A percentile compares a stretch with the other conserved stretches of the same genome.
These are phyloP conservation scores for Ophiostoma piceae DNA, from an alignment of 2,329 filamentous ascomycete genomes.

Conservation along the genomic window DNA sequence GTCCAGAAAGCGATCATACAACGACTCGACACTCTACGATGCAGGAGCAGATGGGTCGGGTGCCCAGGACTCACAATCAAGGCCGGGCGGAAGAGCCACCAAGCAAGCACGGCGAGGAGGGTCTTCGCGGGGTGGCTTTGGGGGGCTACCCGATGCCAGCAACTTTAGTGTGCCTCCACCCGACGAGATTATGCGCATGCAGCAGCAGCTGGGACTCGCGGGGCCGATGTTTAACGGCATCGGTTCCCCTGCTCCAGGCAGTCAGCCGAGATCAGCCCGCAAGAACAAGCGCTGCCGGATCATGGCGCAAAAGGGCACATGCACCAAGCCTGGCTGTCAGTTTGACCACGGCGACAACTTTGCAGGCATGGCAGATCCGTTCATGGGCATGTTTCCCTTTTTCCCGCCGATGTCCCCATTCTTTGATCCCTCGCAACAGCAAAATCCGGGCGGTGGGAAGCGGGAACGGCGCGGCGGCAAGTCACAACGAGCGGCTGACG, in stretches of 20 bases:
- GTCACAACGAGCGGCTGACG: constrained; percentile 56
- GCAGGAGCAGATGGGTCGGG: constrained; percentile 20
- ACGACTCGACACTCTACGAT: constrained; percentile 37
- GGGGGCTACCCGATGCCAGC: neutral
- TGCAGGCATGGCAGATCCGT: neutral
- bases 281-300: constrained; percentile 56
- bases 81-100: constrained; percentile 39
- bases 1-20: constrained; percentile 50
- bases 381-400: constrained; percentile 7
- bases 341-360: constrained; percentile 54
- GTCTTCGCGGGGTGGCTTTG: constrained; percentile 28
- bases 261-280: constrained; percentile 29
- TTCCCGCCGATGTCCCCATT: neutral
- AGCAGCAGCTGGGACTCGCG: constrained; percentile 46
- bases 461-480: neutral
- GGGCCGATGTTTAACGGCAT: constrained; percentile 32
- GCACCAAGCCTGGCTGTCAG: constrained; percentile 61
- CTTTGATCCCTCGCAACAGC: neutral
- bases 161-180: constrained; percentile 40
- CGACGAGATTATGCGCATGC: constrained; percentile 57
- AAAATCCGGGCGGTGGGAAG: neutral
- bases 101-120: constrained; percentile 59
- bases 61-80: constrained; percentile 35
- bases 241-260: constrained; percentile 30
- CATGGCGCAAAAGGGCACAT: constrained; percentile 69